Percentiles rank a stretch among this genome's conserved stretches.
phyloP scores from a whole-genome alignment of 2,329 filamentous ascomycete genomes.

The Fusarium ramigenum region DNA sequence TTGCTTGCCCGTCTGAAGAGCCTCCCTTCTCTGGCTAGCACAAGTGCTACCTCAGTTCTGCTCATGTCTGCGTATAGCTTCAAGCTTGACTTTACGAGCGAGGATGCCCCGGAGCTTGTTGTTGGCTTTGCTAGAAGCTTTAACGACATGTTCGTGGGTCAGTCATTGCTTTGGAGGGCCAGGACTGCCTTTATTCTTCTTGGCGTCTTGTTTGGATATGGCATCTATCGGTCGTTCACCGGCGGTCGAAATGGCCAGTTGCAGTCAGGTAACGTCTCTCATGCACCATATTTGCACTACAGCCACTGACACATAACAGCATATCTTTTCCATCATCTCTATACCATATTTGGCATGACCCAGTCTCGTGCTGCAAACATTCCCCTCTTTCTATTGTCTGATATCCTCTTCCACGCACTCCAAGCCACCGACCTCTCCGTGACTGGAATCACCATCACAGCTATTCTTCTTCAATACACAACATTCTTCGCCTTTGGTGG shows the following conservation, averaged over 20 bases:
- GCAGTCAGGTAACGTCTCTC: conserved; percentile 43
- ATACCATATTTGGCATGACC: conserved; percentile 83
- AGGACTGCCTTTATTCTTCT: conserved; percentile 62
- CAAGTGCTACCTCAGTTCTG: conserved; percentile 54
- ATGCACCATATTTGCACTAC: background rate
- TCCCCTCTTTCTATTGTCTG: conserved; percentile 82
- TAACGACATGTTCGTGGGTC: conserved; percentile 52
- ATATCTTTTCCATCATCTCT: conserved; percentile 71
- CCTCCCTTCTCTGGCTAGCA: conserved; percentile 53
- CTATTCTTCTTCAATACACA: conserved; percentile 79
- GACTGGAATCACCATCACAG: conserved; percentile 72
- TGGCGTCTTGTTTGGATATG: conserved; percentile 49
- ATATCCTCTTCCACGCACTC: conserved; percentile 64
- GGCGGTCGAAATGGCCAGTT: conserved; percentile 38
- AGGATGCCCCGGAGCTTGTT: conserved; percentile 88
- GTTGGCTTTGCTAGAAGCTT: conserved; percentile 55
- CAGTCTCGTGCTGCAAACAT: conserved; percentile 88
- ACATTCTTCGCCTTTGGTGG: conserved; percentile 92
- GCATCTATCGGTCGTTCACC: conserved; percentile 51
- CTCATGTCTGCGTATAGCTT: conserved; percentile 74
- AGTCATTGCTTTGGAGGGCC: conserved; percentile 59
- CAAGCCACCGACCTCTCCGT: conserved; percentile 57
- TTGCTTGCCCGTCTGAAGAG: conserved; percentile 55
- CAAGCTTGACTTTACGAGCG: conserved; percentile 87
- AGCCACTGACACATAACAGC: conserved; percentile 36